phyloP scores from a whole-genome alignment of 768 basidiomycete species.

The Macrolepiota albuminosa region DNA sequence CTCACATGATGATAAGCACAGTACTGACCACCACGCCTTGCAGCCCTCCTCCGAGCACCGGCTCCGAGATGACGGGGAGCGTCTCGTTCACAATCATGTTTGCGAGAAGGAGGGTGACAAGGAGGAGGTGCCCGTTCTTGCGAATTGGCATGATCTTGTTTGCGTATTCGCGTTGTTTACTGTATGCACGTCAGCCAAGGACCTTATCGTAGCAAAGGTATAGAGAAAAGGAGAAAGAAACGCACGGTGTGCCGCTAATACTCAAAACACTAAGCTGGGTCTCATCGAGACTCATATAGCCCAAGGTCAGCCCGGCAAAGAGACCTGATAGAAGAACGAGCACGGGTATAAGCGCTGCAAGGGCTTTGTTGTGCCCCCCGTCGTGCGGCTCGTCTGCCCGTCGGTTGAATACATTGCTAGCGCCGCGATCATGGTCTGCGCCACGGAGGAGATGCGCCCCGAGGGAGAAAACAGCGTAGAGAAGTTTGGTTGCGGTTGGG shows the following conservation, averaged over 20 bases:
- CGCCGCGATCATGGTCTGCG: constrained; percentile 17
- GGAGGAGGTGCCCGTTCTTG: constrained; percentile 74
- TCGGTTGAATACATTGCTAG: background rate
- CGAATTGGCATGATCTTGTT: constrained; percentile 85
- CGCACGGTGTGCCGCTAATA: constrained; percentile 80
- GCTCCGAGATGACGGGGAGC: constrained; percentile 78
- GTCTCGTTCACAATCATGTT: constrained; percentile 94
- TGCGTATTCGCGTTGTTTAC: constrained; percentile 76
- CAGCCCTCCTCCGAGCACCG: constrained; percentile 73
- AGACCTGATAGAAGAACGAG: constrained; percentile 80
- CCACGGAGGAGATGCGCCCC: constrained; percentile 28
- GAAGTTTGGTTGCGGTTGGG: constrained; percentile 27
- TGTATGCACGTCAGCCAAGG: constrained; percentile 20
- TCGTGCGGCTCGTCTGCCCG: background rate
- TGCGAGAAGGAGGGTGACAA: constrained; percentile 77
- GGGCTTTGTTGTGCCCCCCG: constrained; percentile 27
- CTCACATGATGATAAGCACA: constrained; percentile 83
- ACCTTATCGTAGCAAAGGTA: background rate
- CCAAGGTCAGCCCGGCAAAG: constrained; percentile 89
- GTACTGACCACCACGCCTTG: constrained; percentile 80
- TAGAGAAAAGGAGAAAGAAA: constrained; percentile 1
- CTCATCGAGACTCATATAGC: constrained; percentile 91
- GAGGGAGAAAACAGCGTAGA: constrained; percentile 40
- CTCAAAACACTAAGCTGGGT: constrained; percentile 87
- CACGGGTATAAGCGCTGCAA: constrained; percentile 67